These are phyloP conservation scores for Hypomontagnella monticulosa DNA, from an alignment of 495 filamentous ascomycete genomes.

Conservation along the genomic window DNA sequence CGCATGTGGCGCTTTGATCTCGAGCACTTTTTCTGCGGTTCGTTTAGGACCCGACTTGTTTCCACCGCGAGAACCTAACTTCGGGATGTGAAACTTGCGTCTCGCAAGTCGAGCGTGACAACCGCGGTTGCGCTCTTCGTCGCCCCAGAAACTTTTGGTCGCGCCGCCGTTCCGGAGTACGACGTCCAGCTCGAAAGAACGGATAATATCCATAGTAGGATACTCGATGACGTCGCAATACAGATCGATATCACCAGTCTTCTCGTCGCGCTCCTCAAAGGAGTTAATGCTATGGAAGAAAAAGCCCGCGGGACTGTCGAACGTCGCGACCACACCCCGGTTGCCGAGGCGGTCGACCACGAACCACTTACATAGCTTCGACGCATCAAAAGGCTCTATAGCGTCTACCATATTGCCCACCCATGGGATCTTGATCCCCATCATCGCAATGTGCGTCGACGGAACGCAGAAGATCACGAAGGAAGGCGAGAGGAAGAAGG, in stretches of 20 bases:
- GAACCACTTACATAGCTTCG: conserved; percentile 69
- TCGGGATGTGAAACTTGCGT: conserved; percentile 58
- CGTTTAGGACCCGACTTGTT: not conserved
- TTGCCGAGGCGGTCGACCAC: conserved; percentile 67
- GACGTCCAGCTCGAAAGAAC: conserved; percentile 68
- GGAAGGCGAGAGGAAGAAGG: conserved; percentile 71
- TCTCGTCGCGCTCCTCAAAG: conserved; percentile 64
- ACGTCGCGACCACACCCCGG: conserved; percentile 67
- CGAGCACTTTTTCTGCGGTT: conserved; percentile 50
- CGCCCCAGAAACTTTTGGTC: conserved; percentile 40
- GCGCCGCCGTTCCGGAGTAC: conserved; percentile 54
- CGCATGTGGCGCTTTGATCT: conserved; percentile 50
- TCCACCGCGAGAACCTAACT: not conserved
- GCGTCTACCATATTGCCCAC: conserved; percentile 66
- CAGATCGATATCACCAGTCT: conserved; percentile 55
- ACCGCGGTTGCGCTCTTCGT: conserved; percentile 46
- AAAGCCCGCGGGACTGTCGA: conserved; percentile 71
- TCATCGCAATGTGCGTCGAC: conserved; percentile 58
- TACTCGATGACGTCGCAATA: conserved; percentile 67
- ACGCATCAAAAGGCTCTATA: conserved; percentile 62
- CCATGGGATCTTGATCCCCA: conserved; percentile 63
- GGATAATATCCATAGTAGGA: conserved; percentile 63
- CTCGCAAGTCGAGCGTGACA: conserved; percentile 53
- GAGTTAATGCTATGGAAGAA: conserved; percentile 81
- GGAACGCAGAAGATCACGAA: conserved; percentile 73